Evolutionary conservation across 2,329 filamentous ascomycete species (phyloP).

Genomic region (Alternaria ventricosa): DNA sequence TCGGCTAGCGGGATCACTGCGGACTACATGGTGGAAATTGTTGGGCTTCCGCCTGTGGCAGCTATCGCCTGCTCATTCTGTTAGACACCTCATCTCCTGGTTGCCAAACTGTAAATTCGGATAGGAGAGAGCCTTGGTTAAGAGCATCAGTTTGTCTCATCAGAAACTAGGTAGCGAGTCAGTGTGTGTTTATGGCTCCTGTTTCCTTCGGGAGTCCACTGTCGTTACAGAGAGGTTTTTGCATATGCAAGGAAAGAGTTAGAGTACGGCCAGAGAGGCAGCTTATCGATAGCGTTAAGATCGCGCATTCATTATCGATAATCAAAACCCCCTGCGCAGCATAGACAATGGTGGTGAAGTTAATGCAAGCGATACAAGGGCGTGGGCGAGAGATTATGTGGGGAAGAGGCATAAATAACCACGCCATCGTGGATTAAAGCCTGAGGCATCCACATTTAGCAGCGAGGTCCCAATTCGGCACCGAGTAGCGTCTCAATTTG

Average conservation of each 20-base stretch:
- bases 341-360: neutral
- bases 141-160: neutral
- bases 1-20: neutral
- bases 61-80: neutral
- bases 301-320: neutral
- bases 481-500: neutral
- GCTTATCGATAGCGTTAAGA: too few relatives aligned
- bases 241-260: neutral
- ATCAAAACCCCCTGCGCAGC: neutral
- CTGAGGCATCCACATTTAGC: neutral
- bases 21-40: neutral
- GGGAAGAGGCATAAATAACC: neutral
- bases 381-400: neutral
- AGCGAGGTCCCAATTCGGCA: neutral
- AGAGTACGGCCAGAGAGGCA: neutral
- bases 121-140: neutral
- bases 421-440: neutral
- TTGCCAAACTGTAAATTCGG: neutral
- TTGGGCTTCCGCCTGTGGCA: neutral
- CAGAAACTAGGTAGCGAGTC: neutral
- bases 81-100: neutral
- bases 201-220: neutral
- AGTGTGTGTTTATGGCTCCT: neutral
- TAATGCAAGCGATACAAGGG: neutral
- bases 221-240: neutral